phyloP scores from a whole-genome alignment of 1,139 yeast genomes.

The Suhomyces maxii region DNA sequence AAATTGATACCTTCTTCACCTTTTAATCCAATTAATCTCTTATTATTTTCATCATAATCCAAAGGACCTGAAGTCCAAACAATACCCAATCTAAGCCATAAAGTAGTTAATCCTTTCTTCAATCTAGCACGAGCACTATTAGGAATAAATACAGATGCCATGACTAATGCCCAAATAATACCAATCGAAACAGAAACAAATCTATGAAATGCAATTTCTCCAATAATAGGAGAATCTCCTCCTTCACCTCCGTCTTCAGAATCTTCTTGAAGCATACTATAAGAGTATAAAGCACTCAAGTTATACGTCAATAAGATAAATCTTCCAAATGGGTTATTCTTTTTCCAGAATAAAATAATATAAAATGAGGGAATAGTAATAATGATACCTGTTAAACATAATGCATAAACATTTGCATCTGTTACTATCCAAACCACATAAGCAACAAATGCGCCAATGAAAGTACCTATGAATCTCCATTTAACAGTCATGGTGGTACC shows the following conservation, averaged over 20 bases:
- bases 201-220: slow-evolving; percentile 80
- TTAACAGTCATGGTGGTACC: slow-evolving; percentile 81
- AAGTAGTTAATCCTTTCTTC: slow-evolving; percentile 60
- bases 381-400: slow-evolving; percentile 59
- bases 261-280: slow-evolving; percentile 62
- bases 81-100: slow-evolving; percentile 80
- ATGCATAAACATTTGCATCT: slow-evolving; percentile 55
- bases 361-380: slow-evolving; percentile 66
- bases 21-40: slow-evolving; percentile 47
- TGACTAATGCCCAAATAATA: slow-evolving; percentile 71
- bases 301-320: slow-evolving; percentile 77
- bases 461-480: slow-evolving; percentile 75
- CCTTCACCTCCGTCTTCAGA: slow-evolving; percentile 70
- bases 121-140: slow-evolving; percentile 72
- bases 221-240: slow-evolving; percentile 65
- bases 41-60: slow-evolving; percentile 27
- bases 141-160: slow-evolving; percentile 67
- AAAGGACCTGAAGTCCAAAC: slow-evolving; percentile 72
- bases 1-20: slow-evolving; percentile 55
- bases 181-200: slow-evolving; percentile 73
- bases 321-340: slow-evolving; percentile 65
- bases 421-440: slow-evolving; percentile 57
- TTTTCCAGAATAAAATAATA: slow-evolving; percentile 66
- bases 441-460: slow-evolving; percentile 67
- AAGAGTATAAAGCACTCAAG: slow-evolving; percentile 75